Conservation (phyloP, 2,329 filamentous ascomycete species). For the Phyllosticta capitalensis region DNA sequence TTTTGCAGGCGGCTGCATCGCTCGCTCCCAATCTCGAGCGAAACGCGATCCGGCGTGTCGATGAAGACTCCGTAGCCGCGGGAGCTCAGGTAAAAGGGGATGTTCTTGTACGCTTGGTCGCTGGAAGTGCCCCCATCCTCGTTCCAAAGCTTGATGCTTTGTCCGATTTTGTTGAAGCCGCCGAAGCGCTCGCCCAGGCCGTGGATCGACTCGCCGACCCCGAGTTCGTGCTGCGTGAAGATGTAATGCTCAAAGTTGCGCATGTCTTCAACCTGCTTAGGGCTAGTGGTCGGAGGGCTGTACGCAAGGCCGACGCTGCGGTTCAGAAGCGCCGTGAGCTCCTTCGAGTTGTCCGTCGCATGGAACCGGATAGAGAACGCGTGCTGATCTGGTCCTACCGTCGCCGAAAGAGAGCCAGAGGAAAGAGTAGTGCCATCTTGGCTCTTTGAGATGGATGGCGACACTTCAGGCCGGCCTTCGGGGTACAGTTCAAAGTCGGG, state of each 20-base stretch:
- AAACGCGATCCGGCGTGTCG: conserved; percentile 59
- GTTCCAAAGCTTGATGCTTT: conserved; percentile 56
- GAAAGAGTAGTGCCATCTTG: conserved; percentile 40
- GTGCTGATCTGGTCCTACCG: conserved; percentile 39
- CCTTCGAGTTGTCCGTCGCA: conserved; percentile 38
- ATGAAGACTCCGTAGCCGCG: conserved; percentile 71
- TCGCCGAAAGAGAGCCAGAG: conserved; percentile 45
- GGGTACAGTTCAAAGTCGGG: conserved; percentile 52
- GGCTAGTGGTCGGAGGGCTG: conserved; percentile 43
- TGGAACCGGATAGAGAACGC: conserved; percentile 50
- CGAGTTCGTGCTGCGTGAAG: conserved; percentile 37
- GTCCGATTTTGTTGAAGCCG: conserved; percentile 66
- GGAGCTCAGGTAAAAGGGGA: conserved; percentile 60
- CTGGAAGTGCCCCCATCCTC: conserved; percentile 55
- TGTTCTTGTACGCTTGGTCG: conserved; percentile 64
- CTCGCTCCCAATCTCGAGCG: conserved; percentile 66
- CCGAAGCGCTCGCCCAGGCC: conserved; percentile 70
- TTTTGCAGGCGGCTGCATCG: conserved; percentile 62
- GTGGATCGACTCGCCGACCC: conserved; percentile 56
- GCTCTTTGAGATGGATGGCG: conserved; percentile 31
- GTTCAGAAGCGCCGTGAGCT: conserved; percentile 45
- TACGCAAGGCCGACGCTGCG: conserved; percentile 51
- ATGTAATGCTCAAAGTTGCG: conserved; percentile 31
- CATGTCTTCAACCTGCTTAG: conserved; percentile 46
- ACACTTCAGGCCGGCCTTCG: conserved; percentile 33